phyloP scores from a whole-genome alignment of 2,329 filamentous ascomycete genomes.

The Biscogniauxia mediterranea region DNA sequence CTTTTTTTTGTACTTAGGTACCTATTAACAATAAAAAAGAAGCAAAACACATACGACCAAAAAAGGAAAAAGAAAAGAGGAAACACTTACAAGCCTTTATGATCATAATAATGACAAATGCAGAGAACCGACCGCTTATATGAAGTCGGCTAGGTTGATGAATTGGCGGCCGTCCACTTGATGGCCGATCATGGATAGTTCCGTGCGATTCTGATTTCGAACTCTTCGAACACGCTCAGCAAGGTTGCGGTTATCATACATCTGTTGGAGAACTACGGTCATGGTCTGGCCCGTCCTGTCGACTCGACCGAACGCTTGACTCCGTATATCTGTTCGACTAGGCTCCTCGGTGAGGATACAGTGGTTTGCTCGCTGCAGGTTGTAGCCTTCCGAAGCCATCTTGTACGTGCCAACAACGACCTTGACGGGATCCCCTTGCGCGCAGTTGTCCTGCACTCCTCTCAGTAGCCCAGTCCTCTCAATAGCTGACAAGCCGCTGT shows the following conservation, averaged over 20 bases:
- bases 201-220: slow-evolving; percentile 1
- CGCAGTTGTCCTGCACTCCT: slow-evolving; percentile 2
- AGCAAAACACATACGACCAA: no score
- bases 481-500: not conserved
- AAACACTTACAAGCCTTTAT: no score
- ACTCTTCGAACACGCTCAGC: slow-evolving; percentile 2
- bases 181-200: not conserved
- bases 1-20: no score
- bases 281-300: slow-evolving; percentile 8
- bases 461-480: not conserved
- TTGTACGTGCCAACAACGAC: slow-evolving; percentile 9
- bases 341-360: slow-evolving; percentile 11
- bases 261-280: slow-evolving; percentile 3
- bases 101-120: no score
- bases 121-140: no score
- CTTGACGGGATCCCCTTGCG: not conserved
- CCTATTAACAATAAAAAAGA: no score
- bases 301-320: slow-evolving; percentile 11
- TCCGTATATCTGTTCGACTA: not conserved
- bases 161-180: no score
- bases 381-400: slow-evolving; percentile 1
- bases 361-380: slow-evolving; percentile 12
- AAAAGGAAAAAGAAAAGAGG: no score
- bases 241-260: slow-evolving; percentile 7
- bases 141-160: no score